These are phyloP conservation scores for Suhomyces anneliseae DNA, from an alignment of 1,139 yeast species.

Conservation along the genomic window DNA sequence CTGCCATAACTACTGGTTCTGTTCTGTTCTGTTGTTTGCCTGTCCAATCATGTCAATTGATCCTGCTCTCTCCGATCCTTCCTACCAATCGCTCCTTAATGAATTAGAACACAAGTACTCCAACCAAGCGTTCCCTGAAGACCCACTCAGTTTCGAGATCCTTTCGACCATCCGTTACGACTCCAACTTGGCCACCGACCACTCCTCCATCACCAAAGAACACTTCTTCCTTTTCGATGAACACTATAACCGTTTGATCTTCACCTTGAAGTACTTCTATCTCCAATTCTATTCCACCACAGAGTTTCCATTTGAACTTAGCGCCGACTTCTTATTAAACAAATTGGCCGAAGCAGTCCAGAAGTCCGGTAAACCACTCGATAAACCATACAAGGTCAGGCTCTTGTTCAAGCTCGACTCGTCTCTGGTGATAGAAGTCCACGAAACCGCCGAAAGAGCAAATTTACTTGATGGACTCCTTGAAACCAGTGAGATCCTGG, in stretches of 20 bases:
- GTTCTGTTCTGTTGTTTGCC: not conserved
- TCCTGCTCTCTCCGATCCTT: not conserved
- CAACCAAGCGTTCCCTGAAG: constrained; percentile 18
- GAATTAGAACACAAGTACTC: constrained; percentile 19
- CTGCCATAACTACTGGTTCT: not conserved
- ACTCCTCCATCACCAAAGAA: constrained; percentile 20
- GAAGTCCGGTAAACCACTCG: constrained; percentile 25
- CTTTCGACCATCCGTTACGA: constrained; percentile 75
- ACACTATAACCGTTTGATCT: constrained; percentile 61
- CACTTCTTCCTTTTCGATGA: constrained; percentile 63
- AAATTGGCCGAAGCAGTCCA: constrained; percentile 47
- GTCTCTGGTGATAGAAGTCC: constrained; percentile 50
- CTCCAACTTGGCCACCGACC: constrained; percentile 43
- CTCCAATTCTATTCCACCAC: constrained; percentile 15
- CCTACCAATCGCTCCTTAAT: not conserved
- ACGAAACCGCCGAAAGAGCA: constrained; percentile 33
- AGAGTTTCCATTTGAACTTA: constrained; percentile 31
- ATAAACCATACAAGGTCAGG: constrained; percentile 57
- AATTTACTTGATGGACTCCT: constrained; percentile 46
- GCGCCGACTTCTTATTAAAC: constrained; percentile 41
- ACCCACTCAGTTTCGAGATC: constrained; percentile 46
- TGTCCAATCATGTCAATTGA: not conserved
- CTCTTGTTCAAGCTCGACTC: constrained; percentile 53
- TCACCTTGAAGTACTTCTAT: constrained; percentile 55
- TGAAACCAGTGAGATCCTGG: not conserved